Conservation (phyloP, 2,329 filamentous ascomycete species). For the Ophiocordyceps australis region DNA sequence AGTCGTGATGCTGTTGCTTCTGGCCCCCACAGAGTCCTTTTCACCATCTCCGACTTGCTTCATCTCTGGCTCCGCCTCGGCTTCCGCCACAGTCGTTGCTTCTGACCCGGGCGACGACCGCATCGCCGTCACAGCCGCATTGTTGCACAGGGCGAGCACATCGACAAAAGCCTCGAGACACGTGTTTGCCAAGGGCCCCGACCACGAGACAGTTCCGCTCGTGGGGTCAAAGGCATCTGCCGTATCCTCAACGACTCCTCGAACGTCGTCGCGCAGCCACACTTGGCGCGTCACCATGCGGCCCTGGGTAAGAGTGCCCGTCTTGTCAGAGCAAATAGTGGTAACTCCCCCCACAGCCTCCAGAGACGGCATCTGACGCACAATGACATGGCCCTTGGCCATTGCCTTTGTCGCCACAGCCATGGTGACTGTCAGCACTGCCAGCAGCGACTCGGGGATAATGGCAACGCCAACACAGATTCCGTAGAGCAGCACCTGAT, state of each 20-base stretch:
- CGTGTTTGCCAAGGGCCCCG: slow-evolving; percentile 18
- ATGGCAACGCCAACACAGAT: slow-evolving; percentile 45
- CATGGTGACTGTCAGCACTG: slow-evolving; percentile 55
- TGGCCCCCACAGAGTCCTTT: slow-evolving; percentile 25
- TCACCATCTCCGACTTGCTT: slow-evolving; percentile 15
- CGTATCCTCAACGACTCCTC: slow-evolving; percentile 32
- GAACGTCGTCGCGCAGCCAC: slow-evolving; percentile 36
- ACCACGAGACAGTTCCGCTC: slow-evolving; percentile 31
- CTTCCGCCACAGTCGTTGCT: neutral
- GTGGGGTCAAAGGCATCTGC: slow-evolving; percentile 43
- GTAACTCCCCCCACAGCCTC: slow-evolving; percentile 54
- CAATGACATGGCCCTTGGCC: slow-evolving; percentile 45
- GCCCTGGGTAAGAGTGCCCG: slow-evolving; percentile 46
- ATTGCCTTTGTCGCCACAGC: slow-evolving; percentile 47
- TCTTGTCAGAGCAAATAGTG: slow-evolving; percentile 55
- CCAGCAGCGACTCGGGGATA: slow-evolving; percentile 48
- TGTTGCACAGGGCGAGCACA: slow-evolving; percentile 44
- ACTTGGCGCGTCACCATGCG: slow-evolving; percentile 48
- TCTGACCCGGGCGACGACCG: too few species aligned
- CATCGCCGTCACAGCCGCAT: slow-evolving; percentile 28
- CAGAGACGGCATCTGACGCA: slow-evolving; percentile 44
- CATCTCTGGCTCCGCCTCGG: neutral
- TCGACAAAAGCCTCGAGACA: slow-evolving; percentile 28
- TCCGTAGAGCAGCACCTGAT: slow-evolving; percentile 41
- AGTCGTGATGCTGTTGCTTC: slow-evolving; percentile 26